phyloP scores from a whole-genome alignment of 371 early-diverging fungal species.

The Modicella reniformis region DNA sequence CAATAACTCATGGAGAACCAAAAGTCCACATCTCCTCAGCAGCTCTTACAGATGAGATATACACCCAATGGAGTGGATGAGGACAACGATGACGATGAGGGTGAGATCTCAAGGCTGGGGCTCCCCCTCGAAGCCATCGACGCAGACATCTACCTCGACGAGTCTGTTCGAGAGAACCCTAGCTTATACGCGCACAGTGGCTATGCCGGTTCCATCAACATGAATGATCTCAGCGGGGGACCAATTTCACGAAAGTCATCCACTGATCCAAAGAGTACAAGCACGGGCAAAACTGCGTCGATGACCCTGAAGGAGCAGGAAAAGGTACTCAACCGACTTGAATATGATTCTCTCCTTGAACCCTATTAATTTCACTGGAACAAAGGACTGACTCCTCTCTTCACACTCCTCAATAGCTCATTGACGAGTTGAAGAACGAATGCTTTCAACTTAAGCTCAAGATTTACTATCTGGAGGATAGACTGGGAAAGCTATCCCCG shows the following conservation, averaged over 20 bases:
- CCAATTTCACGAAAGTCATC: constrained; percentile 17
- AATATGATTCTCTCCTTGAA: constrained; percentile 4
- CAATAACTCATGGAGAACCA: constrained; percentile 40
- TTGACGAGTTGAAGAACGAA: constrained; percentile 76
- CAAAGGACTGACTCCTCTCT: not conserved
- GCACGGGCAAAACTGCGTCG: constrained; percentile 46
- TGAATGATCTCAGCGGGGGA: constrained; percentile 22
- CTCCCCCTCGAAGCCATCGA: constrained; percentile 47
- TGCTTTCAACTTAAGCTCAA: constrained; percentile 77
- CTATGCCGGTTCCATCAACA: constrained; percentile 14
- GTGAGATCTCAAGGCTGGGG: constrained; percentile 41
- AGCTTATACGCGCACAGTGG: constrained; percentile 19
- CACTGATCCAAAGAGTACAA: constrained; percentile 38
- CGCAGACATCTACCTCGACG: constrained; percentile 50
- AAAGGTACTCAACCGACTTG: no score
- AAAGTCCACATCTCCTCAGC: constrained; percentile 42
- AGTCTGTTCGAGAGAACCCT: constrained; percentile 37
- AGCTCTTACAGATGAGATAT: constrained; percentile 22
- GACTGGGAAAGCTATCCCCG: constrained; percentile 66
- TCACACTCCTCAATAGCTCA: constrained; percentile 58
- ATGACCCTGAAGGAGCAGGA: constrained; percentile 74
- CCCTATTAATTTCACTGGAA: not conserved
- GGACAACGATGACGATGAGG: constrained; percentile 50
- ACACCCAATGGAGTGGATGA: constrained; percentile 27
- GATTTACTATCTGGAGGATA: constrained; percentile 73